phyloP scores from a whole-genome alignment of 1,284 basidiomycete genomes.

The Pterulicium gracile region DNA sequence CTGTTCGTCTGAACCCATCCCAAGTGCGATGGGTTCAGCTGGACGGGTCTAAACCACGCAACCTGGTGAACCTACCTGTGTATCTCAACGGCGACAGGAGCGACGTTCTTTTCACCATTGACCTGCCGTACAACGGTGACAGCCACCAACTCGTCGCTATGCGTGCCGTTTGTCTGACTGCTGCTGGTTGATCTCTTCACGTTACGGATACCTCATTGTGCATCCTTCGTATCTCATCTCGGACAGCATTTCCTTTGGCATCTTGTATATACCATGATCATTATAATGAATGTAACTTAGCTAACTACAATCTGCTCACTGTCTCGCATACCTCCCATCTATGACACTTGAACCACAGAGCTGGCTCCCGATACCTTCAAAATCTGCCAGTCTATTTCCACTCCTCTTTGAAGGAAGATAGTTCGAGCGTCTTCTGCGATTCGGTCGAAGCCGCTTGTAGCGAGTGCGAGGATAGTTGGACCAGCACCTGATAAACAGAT shows the following conservation, averaged over 20 bases:
- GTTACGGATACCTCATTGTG: not conserved
- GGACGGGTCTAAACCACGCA: conserved; percentile 32
- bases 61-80: conserved; percentile 73
- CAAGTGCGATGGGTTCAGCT: conserved; percentile 79
- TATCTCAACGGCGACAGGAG: conserved; percentile 88
- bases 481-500: conserved; percentile 98
- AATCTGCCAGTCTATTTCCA: conserved; percentile 79
- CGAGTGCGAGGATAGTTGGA: conserved; percentile 95
- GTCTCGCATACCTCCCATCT: no score
- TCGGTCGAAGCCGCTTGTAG: conserved; percentile 71
- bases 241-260: no score
- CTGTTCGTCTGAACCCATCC: conserved; percentile 65
- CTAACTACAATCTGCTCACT: no score
- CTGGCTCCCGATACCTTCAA: conserved; percentile 55
- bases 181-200: conserved; percentile 15
- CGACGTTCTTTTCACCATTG: conserved; percentile 81
- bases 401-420: conserved; percentile 62
- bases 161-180: conserved; percentile 75
- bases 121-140: conserved; percentile 62
- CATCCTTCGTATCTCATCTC: no score
- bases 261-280: no score
- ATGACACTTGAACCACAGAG: conserved; percentile 15
- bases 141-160: conserved; percentile 63
- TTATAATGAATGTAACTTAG: no score
- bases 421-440: conserved; percentile 75